Evolutionary conservation across 495 filamentous ascomycete species (phyloP), one percentile per base, ranked within the genome.

Genomic region (Aspergillus ostianus): DNA sequence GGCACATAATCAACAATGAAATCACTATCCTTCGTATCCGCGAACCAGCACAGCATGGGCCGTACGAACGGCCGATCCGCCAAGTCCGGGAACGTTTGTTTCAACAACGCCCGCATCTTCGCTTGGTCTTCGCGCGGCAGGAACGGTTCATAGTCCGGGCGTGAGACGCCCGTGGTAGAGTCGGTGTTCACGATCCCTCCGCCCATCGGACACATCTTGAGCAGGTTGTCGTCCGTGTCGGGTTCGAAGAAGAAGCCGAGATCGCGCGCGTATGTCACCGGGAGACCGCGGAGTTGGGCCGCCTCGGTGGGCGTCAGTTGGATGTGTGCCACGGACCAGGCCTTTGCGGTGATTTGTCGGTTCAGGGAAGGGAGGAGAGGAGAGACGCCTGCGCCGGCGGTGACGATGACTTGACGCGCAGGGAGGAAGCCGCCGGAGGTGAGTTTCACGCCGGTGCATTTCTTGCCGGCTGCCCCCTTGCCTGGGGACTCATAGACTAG

Each of bases 171-270:
- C 4, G 68, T 70, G 53, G 61, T 57, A 2, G 71, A 62, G 54
- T 77, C 68, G 2, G 66, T 78, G 53, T 85, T 85, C 47, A 80
- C 77, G 59, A 80, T 84, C 2, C 82, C 84, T 0, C 77, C 78
- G 18, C 80, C 79, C 62, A 79, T 73, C 0, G 82, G 79, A 49
- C 81, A 83, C 12, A 86, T 62, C 72, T 85, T 86, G 32, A 84
- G 56, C 21, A 84, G 58, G 27, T 79, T 76, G 0, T 81, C 83
- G 63, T 76, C 74, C 1, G 72, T 77, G 62, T 84, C 82, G 0
- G 83, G 82, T 61, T 85, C 82, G 55, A 85, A 87, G 65, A 84
- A 82, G 70, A 85, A 85, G 0, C 82, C 82, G 17, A 85, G 65
- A 66, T 85, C 82, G 12, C 82, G 76, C 9, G 73, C 77, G 55